These are phyloP conservation scores for Lactarius hatsudake DNA, from an alignment of 768 basidiomycete species.

Conservation along the genomic window DNA sequence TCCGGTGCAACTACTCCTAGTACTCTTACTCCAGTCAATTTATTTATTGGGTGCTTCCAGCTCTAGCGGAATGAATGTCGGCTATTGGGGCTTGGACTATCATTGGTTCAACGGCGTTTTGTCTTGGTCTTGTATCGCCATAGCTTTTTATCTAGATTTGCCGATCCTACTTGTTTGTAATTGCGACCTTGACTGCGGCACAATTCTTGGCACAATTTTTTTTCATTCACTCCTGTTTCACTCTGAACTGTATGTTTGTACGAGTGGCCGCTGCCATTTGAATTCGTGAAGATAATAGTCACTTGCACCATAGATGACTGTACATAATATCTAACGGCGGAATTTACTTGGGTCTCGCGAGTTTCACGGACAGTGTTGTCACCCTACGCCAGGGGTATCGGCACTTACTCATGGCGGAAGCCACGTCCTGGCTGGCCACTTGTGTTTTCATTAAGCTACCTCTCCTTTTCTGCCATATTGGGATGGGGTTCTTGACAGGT, in stretches of 20 bases:
- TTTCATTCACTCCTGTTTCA: neutral
- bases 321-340: neutral
- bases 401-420: neutral
- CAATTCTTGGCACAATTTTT: neutral
- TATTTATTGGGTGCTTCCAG: slow-evolving; percentile 1
- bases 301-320: neutral
- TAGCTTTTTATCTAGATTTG: slow-evolving; percentile 2
- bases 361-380: neutral
- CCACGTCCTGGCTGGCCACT: neutral
- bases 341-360: neutral
- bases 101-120: slow-evolving; percentile 10
- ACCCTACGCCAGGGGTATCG: neutral
- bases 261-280: neutral
- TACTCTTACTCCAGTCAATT: neutral
- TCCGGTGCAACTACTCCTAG: neutral
- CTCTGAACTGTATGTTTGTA: neutral
- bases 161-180: neutral
- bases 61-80: slow-evolving; percentile 1
- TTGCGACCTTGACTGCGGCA: neutral
- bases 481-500: neutral
- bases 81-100: neutral
- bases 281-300: neutral
- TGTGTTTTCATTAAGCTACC: neutral
- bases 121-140: neutral
- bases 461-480: neutral